phyloP scores from a whole-genome alignment of 2,329 filamentous ascomycete genomes.

The Didymella sp. region DNA sequence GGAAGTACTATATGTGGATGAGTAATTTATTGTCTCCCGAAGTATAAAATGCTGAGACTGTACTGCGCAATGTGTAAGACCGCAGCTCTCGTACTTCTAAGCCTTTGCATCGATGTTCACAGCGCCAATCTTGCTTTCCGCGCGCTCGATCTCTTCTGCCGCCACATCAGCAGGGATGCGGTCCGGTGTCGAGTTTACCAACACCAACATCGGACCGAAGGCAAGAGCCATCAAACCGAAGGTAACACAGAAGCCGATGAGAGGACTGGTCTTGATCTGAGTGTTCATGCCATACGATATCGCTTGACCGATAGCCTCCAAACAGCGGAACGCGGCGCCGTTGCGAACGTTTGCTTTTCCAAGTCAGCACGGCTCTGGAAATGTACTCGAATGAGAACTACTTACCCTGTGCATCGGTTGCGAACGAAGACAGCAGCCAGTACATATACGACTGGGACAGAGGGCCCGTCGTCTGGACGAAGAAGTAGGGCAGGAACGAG shows the following conservation, averaged over 20 bases:
- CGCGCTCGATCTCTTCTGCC: conserved; percentile 32
- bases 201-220: conserved; percentile 40
- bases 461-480: conserved; percentile 54
- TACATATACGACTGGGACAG: conserved; percentile 44
- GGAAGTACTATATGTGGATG: neutral
- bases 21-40: neutral
- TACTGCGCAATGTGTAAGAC: neutral
- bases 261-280: conserved; percentile 36
- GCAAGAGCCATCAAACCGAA: conserved; percentile 44
- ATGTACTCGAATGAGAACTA: neutral
- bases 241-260: conserved; percentile 43
- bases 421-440: conserved; percentile 42
- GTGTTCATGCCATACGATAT: conserved; percentile 43
- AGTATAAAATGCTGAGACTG: neutral
- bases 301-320: conserved; percentile 39
- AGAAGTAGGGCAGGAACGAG: conserved; percentile 58
- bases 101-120: conserved; percentile 25
- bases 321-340: conserved; percentile 37
- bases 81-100: neutral
- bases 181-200: conserved; percentile 44
- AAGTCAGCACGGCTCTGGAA: conserved; percentile 4
- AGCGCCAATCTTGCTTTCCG: conserved; percentile 25
- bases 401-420: conserved; percentile 36
- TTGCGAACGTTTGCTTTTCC: conserved; percentile 33
- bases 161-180: conserved; percentile 43